phyloP scores from a whole-genome alignment of 140 eudicot genomes.

The Anethum foeniculum region DNA sequence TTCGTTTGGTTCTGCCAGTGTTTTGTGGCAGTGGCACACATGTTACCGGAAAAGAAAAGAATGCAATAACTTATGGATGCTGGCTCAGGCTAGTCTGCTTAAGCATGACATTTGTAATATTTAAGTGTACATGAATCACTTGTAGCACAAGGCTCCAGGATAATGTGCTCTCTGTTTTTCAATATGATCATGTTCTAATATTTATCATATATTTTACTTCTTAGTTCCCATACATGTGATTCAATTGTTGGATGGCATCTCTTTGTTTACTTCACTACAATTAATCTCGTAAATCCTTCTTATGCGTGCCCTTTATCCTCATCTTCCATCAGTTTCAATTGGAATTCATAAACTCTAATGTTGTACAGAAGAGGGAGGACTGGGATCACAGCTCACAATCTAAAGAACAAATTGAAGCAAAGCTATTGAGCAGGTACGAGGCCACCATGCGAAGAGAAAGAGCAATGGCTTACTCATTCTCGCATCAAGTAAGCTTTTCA shows the following conservation, averaged over 20 bases:
- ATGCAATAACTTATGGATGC: not conserved
- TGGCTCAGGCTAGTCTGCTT: not conserved
- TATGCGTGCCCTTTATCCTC: not conserved
- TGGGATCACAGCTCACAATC: conserved; percentile 66
- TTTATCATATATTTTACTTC: not conserved
- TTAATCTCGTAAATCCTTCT: not conserved
- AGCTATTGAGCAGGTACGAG: conserved; percentile 50
- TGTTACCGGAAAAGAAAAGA: not conserved
- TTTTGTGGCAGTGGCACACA: not conserved
- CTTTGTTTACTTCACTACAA: not conserved
- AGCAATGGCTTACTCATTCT: conserved; percentile 63
- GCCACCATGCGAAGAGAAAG: conserved; percentile 69
- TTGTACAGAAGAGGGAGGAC: conserved; percentile 50
- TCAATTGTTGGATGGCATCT: not conserved
- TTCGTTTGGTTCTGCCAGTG: not conserved
- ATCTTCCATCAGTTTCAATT: not conserved
- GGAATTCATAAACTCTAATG: not conserved
- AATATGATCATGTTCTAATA: not conserved
- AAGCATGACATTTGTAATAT: not conserved
- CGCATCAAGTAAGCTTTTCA: conserved; percentile 49
- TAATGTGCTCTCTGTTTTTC: not conserved
- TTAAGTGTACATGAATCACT: not conserved
- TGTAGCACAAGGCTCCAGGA: not conserved
- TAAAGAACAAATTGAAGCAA: conserved; percentile 62
- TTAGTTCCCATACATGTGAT: not conserved